A percentile compares a stretch with the other conserved stretches of the same genome.
phyloP scores from a whole-genome alignment of 2,329 filamentous ascomycete genomes.

The Apiospora marii region DNA sequence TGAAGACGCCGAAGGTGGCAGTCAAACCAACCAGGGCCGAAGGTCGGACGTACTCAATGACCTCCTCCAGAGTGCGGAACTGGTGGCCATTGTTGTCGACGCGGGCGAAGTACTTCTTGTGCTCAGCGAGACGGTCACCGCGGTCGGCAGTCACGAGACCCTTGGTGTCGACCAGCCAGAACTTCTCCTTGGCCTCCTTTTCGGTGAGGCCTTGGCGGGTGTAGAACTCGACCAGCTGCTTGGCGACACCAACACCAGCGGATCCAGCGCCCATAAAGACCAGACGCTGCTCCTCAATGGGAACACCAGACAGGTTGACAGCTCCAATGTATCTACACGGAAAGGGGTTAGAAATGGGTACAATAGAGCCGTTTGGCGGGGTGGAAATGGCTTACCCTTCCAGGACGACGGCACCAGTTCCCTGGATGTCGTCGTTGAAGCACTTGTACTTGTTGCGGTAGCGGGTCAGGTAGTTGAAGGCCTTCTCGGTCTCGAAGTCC shows the following conservation, averaged over 20 bases:
- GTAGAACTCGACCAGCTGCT: constrained; percentile 98
- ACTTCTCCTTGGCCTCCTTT: constrained; percentile 85
- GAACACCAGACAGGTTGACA: constrained; percentile 85
- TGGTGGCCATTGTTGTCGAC: constrained; percentile 71
- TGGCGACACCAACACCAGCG: constrained; percentile 95
- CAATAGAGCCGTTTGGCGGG: not conserved
- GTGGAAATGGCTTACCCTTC: constrained; percentile 65
- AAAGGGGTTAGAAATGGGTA: not conserved
- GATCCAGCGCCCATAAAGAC: constrained; percentile 97
- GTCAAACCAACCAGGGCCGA: constrained; percentile 94
- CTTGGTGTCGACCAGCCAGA: constrained; percentile 97
- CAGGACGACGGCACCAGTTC: constrained; percentile 93
- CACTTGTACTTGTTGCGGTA: constrained; percentile 90
- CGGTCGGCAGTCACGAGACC: constrained; percentile 93
- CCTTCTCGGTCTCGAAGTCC: constrained; percentile 89
- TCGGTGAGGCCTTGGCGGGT: constrained; percentile 90
- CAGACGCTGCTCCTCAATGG: constrained; percentile 87
- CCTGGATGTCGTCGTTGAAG: constrained; percentile 99
- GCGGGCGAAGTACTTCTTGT: constrained; percentile 78
- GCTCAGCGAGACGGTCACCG: constrained; percentile 91
- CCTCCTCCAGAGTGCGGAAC: constrained; percentile 84
- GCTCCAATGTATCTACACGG: constrained; percentile 64
- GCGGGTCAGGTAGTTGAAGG: constrained; percentile 90
- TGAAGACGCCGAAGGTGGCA: constrained; percentile 94
- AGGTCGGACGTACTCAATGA: constrained; percentile 94